A percentile compares a stretch with the other conserved stretches of the same genome.
These are phyloP conservation scores for Candida gorgasii DNA, from an alignment of 805 yeast species.

Conservation along the genomic window DNA sequence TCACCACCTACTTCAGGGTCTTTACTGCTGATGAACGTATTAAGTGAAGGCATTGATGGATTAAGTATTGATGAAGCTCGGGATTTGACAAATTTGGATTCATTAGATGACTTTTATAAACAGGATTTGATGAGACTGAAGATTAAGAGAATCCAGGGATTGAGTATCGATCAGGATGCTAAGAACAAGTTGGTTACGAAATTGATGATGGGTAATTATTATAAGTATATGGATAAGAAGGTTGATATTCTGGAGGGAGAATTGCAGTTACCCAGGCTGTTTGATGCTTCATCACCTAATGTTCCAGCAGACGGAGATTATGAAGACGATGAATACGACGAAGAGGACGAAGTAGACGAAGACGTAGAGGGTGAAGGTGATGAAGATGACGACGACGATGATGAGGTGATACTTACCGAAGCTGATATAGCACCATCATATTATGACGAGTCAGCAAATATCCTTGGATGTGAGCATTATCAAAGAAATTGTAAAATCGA, in stretches of 20 bases:
- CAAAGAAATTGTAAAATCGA: slow-evolving; percentile 81
- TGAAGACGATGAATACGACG: background rate
- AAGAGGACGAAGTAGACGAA: slow-evolving; percentile 8
- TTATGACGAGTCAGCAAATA: slow-evolving; percentile 40
- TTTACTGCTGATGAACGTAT: background rate
- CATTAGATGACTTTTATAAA: slow-evolving; percentile 37
- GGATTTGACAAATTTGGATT: slow-evolving; percentile 36
- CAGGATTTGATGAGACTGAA: slow-evolving; percentile 45
- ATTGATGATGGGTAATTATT: slow-evolving; percentile 68
- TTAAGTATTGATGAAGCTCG: slow-evolving; percentile 34
- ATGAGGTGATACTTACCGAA: slow-evolving; percentile 49
- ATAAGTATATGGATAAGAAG: slow-evolving; percentile 45
- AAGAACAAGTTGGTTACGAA: slow-evolving; percentile 57
- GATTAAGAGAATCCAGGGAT: slow-evolving; percentile 48
- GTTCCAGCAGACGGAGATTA: background rate
- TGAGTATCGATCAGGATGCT: slow-evolving; percentile 40
- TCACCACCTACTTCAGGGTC: slow-evolving; percentile 9
- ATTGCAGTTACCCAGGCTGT: slow-evolving; percentile 3
- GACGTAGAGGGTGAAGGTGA: slow-evolving; percentile 5
- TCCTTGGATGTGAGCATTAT: slow-evolving; percentile 81
- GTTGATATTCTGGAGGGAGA: slow-evolving; percentile 15
- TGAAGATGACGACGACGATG: slow-evolving; percentile 18
- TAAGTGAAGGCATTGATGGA: slow-evolving; percentile 32
- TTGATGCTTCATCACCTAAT: background rate
- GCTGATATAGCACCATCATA: slow-evolving; percentile 51